phyloP scores from a whole-genome alignment of 768 basidiomycete species.

The Rickenella mellea region DNA sequence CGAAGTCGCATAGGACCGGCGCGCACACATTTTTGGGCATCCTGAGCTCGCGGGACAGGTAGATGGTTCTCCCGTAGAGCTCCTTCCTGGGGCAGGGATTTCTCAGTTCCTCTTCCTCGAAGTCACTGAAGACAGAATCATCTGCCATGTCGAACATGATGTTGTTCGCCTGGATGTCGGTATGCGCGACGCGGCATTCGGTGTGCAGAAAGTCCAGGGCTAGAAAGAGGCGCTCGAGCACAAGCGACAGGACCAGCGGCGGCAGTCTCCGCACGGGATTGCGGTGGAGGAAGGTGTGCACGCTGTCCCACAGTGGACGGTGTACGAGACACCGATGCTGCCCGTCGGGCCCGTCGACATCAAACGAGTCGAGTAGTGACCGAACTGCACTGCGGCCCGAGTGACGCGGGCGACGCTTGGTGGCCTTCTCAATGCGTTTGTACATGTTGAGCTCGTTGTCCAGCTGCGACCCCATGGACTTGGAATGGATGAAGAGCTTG shows the following conservation, averaged over 20 bases:
- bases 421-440: too few species aligned
- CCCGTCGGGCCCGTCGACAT: too few species aligned
- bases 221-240: not conserved
- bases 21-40: conserved; percentile 4
- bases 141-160: not conserved
- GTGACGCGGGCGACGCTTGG: too few species aligned
- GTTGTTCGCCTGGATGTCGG: not conserved
- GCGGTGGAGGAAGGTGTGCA: too few species aligned
- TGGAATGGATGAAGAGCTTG: not conserved
- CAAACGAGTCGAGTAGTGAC: too few species aligned
- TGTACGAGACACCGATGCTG: too few species aligned
- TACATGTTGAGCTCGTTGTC: too few species aligned
- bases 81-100: conserved; percentile 1
- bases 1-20: conserved; percentile 15
- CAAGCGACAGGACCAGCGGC: not conserved
- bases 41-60: not conserved
- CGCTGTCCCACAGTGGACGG: too few species aligned
- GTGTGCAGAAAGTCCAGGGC: not conserved
- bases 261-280: too few species aligned
- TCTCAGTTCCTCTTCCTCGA: conserved; percentile 3
- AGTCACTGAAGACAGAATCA: not conserved
- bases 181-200: not conserved
- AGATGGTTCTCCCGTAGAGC: not conserved
- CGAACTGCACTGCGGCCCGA: too few species aligned
- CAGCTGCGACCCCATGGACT: not conserved